A percentile compares a stretch with the other conserved stretches of the same genome.
Evolutionary conservation across 1,139 yeast genomes (phyloP).

Genomic region (Geotrichum aggregatum): DNA sequence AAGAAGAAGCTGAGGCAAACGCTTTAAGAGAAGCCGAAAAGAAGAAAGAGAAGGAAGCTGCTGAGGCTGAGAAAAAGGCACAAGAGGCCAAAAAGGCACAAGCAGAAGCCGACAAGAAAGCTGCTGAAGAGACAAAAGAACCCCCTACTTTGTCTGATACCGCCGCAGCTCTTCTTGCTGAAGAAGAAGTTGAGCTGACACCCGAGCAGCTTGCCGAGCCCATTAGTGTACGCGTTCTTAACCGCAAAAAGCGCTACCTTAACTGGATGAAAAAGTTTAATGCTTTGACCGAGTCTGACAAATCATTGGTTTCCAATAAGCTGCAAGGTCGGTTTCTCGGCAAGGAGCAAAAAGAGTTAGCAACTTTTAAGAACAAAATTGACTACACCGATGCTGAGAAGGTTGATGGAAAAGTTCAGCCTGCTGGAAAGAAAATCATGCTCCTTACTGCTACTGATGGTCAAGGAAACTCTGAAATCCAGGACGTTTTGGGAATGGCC

Average conservation of each 20-base stretch:
- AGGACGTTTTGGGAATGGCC: slow-evolving; percentile 29
- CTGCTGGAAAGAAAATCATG: slow-evolving; percentile 31
- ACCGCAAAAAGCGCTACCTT: slow-evolving; percentile 17
- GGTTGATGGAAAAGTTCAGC: slow-evolving; percentile 26
- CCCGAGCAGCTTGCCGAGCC: slow-evolving; percentile 12
- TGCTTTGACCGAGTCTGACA: slow-evolving; percentile 1
- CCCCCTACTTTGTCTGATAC: slow-evolving; percentile 12
- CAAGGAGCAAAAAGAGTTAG: slow-evolving; percentile 17
- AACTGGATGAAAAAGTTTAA: slow-evolving; percentile 18
- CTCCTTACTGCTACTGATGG: slow-evolving; percentile 36
- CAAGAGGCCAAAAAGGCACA: not conserved
- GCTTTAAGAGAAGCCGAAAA: slow-evolving; percentile 1
- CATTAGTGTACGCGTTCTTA: slow-evolving; percentile 3
- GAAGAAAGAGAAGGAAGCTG: slow-evolving; percentile 1
- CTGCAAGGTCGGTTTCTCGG: slow-evolving; percentile 17
- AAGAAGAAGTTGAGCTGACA: slow-evolving; percentile 6
- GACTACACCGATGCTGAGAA: slow-evolving; percentile 12
- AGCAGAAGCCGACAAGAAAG: not conserved
- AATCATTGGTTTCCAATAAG: slow-evolving; percentile 8
- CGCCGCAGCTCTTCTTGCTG: not conserved
- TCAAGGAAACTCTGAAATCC: slow-evolving; percentile 30
- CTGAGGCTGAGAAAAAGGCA: slow-evolving; percentile 9
- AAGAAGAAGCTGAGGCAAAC: slow-evolving; percentile 1
- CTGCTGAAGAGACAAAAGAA: not conserved
- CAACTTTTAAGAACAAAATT: slow-evolving; percentile 12